These are phyloP conservation scores for Ciborinia camelliae DNA, from an alignment of 2,329 filamentous ascomycete species.

Conservation along the genomic window DNA sequence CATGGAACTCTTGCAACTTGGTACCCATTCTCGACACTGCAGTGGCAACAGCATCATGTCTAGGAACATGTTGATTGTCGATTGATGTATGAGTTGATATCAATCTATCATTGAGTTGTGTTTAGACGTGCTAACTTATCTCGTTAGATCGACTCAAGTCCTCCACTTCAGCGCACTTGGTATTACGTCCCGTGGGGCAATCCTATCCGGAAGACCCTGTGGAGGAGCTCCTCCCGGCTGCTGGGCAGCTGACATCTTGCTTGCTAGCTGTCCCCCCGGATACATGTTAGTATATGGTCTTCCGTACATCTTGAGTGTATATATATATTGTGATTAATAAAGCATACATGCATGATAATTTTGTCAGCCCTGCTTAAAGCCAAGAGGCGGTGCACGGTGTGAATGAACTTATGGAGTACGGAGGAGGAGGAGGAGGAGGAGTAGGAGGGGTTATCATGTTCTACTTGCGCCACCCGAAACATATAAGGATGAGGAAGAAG, in stretches of 20 bases:
- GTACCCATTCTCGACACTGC: not conserved
- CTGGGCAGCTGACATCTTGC: conserved; percentile 20
- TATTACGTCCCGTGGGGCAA: not conserved
- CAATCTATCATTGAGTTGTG: too few species aligned
- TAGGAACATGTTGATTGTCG: not conserved
- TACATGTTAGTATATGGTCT: conserved; percentile 17
- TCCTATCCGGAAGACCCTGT: not conserved
- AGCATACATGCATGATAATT: not conserved
- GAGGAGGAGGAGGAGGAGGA: too few species aligned
- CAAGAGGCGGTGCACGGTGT: not conserved
- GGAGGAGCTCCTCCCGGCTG: conserved; percentile 16
- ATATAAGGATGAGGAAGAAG: conserved; percentile 58
- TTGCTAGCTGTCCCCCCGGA: conserved; percentile 15
- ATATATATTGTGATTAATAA: not conserved
- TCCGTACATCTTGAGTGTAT: conserved; percentile 7
- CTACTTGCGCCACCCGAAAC: conserved; percentile 80
- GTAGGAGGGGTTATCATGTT: conserved; percentile 96
- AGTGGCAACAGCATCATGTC: not conserved
- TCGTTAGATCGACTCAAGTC: not conserved
- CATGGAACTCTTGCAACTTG: not conserved
- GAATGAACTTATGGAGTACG: not conserved
- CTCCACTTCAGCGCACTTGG: not conserved
- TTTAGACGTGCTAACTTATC: not conserved
- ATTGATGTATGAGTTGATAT: not conserved
- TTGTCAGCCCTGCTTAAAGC: conserved; percentile 13